These are phyloP conservation scores for Periconia sp. DNA, from an alignment of 2,329 filamentous ascomycete genomes.

Conservation along the genomic window DNA sequence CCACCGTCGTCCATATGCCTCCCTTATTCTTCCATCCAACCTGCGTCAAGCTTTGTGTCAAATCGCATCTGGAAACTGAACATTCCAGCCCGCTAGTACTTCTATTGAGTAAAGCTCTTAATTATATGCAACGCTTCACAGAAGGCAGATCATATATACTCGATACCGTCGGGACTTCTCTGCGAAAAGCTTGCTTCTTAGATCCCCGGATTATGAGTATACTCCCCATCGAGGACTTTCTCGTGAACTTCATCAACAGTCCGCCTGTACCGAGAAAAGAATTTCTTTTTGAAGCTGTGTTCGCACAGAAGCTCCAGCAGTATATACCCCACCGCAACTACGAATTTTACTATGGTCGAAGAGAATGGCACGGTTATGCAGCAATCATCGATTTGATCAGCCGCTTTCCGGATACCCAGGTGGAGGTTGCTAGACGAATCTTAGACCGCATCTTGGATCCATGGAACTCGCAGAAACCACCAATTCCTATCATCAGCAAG, in stretches of 20 bases:
- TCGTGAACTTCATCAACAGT: conserved; percentile 43
- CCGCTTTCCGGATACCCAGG: conserved; percentile 36
- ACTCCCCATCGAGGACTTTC: conserved; percentile 43
- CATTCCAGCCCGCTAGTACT: conserved; percentile 8
- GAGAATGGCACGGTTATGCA: conserved; percentile 48
- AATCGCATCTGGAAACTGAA: neutral
- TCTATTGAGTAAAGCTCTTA: conserved; percentile 27
- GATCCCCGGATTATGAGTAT: conserved; percentile 29
- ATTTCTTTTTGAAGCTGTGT: conserved; percentile 48
- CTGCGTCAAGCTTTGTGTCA: conserved; percentile 22
- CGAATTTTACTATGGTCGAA: conserved; percentile 47
- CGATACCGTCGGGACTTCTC: conserved; percentile 27
- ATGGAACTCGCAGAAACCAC: conserved; percentile 48
- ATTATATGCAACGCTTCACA: conserved; percentile 28
- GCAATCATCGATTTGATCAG: conserved; percentile 49
- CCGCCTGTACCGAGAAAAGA: conserved; percentile 48
- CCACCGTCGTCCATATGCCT: conserved; percentile 41
- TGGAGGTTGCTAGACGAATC: conserved; percentile 25
- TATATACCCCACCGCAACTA: conserved; percentile 39
- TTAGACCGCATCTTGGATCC: conserved; percentile 43
- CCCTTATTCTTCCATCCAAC: conserved; percentile 39
- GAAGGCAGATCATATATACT: conserved; percentile 40
- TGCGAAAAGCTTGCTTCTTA: conserved; percentile 33
- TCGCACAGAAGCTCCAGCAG: conserved; percentile 34
- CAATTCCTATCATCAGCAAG: conserved; percentile 47